A percentile compares a stretch with the other conserved stretches of the same genome.
These are phyloP conservation scores for Primulina eburnea DNA, from an alignment of 257 asterid genomes.

Conservation along the genomic window DNA sequence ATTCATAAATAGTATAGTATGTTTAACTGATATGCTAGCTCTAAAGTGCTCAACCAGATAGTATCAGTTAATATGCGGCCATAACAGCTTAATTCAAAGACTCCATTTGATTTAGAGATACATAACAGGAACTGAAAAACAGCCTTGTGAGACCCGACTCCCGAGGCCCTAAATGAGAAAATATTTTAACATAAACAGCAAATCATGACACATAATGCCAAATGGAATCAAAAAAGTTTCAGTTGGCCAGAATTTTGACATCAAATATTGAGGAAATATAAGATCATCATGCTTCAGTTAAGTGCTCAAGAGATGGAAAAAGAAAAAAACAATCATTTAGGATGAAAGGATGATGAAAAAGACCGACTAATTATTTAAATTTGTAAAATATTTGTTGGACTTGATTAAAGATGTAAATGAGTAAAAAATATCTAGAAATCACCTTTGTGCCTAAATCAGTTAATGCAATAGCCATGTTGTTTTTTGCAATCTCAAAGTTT, in stretches of 20 bases:
- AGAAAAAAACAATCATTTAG: conserved; percentile 1
- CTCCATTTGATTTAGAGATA: not conserved
- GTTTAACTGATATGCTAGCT: conserved; percentile 14
- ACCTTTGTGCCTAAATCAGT: conserved; percentile 99
- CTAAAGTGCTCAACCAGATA: conserved; percentile 7
- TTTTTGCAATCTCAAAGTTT: conserved; percentile 97
- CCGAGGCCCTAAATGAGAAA: not conserved
- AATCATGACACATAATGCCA: not conserved
- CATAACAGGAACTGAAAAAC: conserved; percentile 1
- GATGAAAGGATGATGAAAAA: not conserved
- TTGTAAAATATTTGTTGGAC: conserved; percentile 10
- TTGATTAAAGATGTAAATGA: conserved; percentile 18
- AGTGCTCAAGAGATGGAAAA: conserved; percentile 13
- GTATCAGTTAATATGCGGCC: not conserved
- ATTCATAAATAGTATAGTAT: not conserved
- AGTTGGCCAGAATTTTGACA: not conserved
- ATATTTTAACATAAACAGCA: conserved; percentile 11
- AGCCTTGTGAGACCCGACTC: conserved; percentile 9
- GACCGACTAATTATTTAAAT: not conserved
- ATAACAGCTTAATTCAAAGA: conserved; percentile 1
- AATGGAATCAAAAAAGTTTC: not conserved
- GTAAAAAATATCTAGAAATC: conserved; percentile 18
- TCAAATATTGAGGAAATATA: conserved; percentile 10
- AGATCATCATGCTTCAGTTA: conserved; percentile 3
- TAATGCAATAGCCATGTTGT: conserved; percentile 98